Conservation (phyloP, 2,329 filamentous ascomycete genomes). For the Fusarium floridanum region DNA sequence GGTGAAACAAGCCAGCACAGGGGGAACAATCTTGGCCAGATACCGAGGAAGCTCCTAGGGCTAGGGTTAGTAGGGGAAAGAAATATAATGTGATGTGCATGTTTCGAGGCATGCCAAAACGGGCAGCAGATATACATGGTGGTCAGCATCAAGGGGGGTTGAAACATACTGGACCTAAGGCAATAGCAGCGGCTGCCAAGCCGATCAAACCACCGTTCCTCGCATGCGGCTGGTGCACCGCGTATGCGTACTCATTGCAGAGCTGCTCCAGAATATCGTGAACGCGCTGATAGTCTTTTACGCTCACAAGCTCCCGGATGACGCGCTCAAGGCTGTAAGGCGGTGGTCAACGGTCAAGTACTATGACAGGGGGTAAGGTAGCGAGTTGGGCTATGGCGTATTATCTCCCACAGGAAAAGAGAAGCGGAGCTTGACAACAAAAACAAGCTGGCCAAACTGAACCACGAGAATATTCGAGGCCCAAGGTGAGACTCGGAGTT, state of each 20-base stretch:
- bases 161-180: conserved; percentile 83
- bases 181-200: conserved; percentile 94
- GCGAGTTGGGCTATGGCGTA: conserved; percentile 1
- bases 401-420: neutral
- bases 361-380: neutral
- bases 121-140: neutral
- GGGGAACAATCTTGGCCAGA: conserved; percentile 92
- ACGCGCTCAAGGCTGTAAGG: conserved; percentile 82
- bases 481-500: neutral
- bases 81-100: neutral
- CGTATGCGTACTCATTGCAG: conserved; percentile 97
- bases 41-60: conserved; percentile 89
- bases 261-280: conserved; percentile 93
- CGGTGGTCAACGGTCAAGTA: conserved; percentile 17
- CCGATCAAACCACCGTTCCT: conserved; percentile 97
- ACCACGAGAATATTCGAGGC: neutral
- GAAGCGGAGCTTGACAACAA: conserved; percentile 1
- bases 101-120: neutral
- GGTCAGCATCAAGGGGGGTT: neutral
- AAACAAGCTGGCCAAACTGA: neutral
- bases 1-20: conserved; percentile 95
- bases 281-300: conserved; percentile 83
- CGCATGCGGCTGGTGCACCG: conserved; percentile 95
- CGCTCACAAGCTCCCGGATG: conserved; percentile 85
- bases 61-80: conserved; percentile 11